These are phyloP conservation scores for Populus nigra DNA, from an alignment of 345 rosid species.

Conservation along the genomic window DNA sequence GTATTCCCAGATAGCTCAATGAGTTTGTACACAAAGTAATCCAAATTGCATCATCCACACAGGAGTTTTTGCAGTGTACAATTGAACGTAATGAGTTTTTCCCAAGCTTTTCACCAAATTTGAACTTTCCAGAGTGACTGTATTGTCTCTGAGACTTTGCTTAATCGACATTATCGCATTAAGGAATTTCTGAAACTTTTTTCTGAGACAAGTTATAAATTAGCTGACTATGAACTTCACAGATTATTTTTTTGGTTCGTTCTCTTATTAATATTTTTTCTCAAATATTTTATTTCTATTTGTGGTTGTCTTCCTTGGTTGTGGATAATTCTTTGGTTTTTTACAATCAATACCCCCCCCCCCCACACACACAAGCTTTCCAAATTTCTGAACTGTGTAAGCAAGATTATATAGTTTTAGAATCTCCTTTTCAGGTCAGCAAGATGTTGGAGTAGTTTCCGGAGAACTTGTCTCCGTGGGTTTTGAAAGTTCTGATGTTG, in stretches of 20 bases:
- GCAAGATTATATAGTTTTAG: constrained; percentile 14
- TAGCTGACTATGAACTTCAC: neutral
- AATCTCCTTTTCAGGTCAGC: constrained; percentile 35
- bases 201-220: neutral
- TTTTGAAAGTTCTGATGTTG: constrained; percentile 43
- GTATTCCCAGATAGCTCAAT: neutral
- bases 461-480: constrained; percentile 38
- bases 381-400: constrained; percentile 13
- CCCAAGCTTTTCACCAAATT: neutral
- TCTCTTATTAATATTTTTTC: neutral
- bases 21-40: neutral
- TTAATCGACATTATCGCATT: neutral
- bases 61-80: neutral
- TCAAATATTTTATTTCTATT: neutral
- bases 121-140: neutral
- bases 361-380: too few species aligned
- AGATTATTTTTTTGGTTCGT: neutral
- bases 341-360: neutral
- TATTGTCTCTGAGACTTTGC: neutral
- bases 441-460: constrained; percentile 29
- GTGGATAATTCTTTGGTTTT: neutral
- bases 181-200: neutral
- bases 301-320: neutral
- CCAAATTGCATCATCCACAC: neutral
- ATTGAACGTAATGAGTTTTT: neutral